These are phyloP conservation scores for Eimeria praecox DNA, from an alignment of 169 alveolate species.

Conservation along the genomic window DNA sequence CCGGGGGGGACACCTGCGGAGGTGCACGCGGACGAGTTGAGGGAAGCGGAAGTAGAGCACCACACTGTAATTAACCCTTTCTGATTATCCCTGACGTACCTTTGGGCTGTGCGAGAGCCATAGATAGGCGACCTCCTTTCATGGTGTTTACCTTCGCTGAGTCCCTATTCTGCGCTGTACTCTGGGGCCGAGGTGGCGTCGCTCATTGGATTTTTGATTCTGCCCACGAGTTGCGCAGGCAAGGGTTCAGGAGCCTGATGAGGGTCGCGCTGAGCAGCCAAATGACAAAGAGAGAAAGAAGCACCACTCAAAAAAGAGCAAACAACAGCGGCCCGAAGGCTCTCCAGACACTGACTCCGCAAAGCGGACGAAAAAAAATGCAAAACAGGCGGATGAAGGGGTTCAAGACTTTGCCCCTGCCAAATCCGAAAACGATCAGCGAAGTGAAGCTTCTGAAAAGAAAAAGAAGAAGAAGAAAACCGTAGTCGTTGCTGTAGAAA, in stretches of 20 bases:
- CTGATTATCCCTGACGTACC: background rate
- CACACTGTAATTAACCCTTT: background rate
- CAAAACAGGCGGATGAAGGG: background rate
- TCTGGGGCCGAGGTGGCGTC: background rate
- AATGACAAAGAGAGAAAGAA: constrained; percentile 1
- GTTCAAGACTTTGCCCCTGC: background rate
- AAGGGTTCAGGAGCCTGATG: background rate
- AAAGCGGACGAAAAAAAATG: background rate
- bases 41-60: background rate
- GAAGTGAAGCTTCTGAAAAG: background rate
- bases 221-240: constrained; percentile 31
- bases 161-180: background rate
- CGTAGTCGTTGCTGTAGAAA: background rate
- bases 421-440: constrained; percentile 1
- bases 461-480: constrained; percentile 28
- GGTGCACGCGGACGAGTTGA: background rate
- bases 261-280: background rate
- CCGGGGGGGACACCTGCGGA: background rate
- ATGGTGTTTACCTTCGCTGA: background rate
- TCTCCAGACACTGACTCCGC: background rate
- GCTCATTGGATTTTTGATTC: background rate
- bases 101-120: background rate
- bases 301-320: constrained; percentile 34
- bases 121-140: background rate
- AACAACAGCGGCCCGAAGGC: background rate